phyloP scores from a whole-genome alignment of 805 yeast genomes.

The Jamesozyma lodderae region DNA sequence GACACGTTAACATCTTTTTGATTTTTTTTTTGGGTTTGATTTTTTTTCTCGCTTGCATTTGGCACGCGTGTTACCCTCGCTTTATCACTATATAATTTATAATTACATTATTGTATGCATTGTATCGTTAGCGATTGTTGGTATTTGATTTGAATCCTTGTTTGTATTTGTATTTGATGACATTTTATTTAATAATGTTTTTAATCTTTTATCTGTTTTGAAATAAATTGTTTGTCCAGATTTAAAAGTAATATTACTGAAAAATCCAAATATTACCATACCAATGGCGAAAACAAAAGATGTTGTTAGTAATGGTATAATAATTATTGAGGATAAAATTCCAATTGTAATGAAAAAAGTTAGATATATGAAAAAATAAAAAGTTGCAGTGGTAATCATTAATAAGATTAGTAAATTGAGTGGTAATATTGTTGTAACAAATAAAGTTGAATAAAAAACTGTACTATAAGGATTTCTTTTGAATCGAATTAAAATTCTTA shows the following conservation, averaged over 20 bases:
- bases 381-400: slow-evolving; percentile 18
- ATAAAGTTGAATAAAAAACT: slow-evolving; percentile 7
- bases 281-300: slow-evolving; percentile 25
- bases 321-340: slow-evolving; percentile 17
- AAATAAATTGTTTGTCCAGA: slow-evolving; percentile 20
- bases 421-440: slow-evolving; percentile 6
- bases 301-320: slow-evolving; percentile 21
- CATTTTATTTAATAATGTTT: slow-evolving; percentile 13
- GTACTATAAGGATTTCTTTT: slow-evolving; percentile 19
- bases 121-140: background rate
- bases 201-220: slow-evolving; percentile 13
- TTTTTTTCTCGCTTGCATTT: background rate
- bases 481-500: slow-evolving; percentile 8
- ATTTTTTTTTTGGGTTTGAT: background rate
- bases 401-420: slow-evolving; percentile 9
- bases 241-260: slow-evolving; percentile 23
- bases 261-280: slow-evolving; percentile 23
- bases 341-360: slow-evolving; percentile 17
- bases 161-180: slow-evolving; percentile 2
- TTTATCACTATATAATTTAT: too few species aligned
- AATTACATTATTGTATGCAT: background rate
- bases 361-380: slow-evolving; percentile 19
- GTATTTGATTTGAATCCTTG: background rate
- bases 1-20: slow-evolving; percentile 8
- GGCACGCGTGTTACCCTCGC: too few species aligned